Evolutionary conservation across 306 rosid genomes (phyloP), one percentile per base, ranked within the genome.

Genomic region (Canavalia gladiata): DNA sequence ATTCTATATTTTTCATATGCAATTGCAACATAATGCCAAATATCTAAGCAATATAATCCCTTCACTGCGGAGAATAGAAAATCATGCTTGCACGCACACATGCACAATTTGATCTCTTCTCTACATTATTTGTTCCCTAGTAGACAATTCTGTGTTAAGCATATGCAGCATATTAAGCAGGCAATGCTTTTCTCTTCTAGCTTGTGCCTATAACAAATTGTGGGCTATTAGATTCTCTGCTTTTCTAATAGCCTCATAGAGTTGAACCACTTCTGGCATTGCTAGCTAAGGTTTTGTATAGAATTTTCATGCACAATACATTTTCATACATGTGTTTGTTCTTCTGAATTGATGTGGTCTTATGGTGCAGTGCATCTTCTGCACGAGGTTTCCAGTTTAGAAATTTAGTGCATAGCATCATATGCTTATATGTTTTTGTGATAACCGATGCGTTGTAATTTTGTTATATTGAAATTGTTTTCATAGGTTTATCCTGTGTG

Each of bases 401-500:
- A 37, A 45, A 46, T 63, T 13, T 79, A 6, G 46, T 35, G 49
- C 0, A 0, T 29, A 42, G 81, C 5, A 45, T 74, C 58, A 41
- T 78, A 67, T 77, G 46, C 70, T 63, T 47, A 6, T 67, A 4
- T 33, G 31, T 51, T 79, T 18, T 72, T 79, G 30, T 74, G 56
- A 68, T 69, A 33, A 46, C 6, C 6, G 28, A 65, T 78, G 60
- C 73, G 51, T 60, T 66, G 28, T 72, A n/a, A 43, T 52, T 59
- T 68, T 39, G 9, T 62, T 56, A 34, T 10, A 29, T 50, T 13
- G 46, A 52, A 65, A 78, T 74, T 35, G 10, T 25, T 82, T 75
- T 76, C 34, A 50, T 75, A 96, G 99, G 99, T 96, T 65, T 96
- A 96, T 90, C 99, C 98, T 81, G 98, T 96, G 75, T 96, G 98